Evolutionary conservation across 345 rosid species (phyloP).

Genomic region (Conringia planisiliqua): DNA sequence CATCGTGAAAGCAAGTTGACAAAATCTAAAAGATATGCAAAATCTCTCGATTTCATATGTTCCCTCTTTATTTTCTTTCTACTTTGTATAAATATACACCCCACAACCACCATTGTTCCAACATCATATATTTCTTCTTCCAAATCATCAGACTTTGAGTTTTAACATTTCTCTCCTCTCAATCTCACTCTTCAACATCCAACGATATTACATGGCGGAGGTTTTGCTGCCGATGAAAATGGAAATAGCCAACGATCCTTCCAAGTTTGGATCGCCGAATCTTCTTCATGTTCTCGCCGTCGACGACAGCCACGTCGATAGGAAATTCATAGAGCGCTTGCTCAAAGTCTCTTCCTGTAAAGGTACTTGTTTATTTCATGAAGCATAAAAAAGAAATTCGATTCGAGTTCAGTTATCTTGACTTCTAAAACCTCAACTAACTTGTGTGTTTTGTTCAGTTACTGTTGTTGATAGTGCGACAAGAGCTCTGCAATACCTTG

Average conservation of each 20-base stretch:
- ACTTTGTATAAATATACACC: background rate
- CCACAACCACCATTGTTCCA: constrained; percentile 8
- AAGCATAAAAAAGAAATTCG: background rate
- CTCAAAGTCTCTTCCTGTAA: constrained; percentile 75
- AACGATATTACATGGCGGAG: constrained; percentile 28
- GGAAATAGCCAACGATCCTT: constrained; percentile 13
- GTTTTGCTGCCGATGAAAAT: constrained; percentile 31
- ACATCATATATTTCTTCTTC: background rate
- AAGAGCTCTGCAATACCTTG: constrained; percentile 72
- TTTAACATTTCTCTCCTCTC: background rate
- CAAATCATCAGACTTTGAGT: background rate
- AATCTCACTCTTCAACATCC: constrained; percentile 5
- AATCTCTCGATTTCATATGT: constrained; percentile 34
- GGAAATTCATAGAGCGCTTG: constrained; percentile 80
- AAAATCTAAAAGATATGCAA: constrained; percentile 28
- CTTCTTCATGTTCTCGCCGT: constrained; percentile 87
- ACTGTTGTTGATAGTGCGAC: constrained; percentile 78
- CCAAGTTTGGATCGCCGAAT: constrained; percentile 23
- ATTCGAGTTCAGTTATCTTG: background rate
- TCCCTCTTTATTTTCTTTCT: constrained; percentile 7
- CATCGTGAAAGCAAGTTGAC: constrained; percentile 19
- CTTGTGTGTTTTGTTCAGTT: constrained; percentile 40
- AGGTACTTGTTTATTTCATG: constrained; percentile 40
- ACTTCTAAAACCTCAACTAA: background rate
- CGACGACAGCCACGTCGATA: constrained; percentile 79